Percentiles rank a stretch among this genome's conserved stretches.
These are phyloP conservation scores for Chaetomiaceae sp. DNA, from an alignment of 2,329 filamentous ascomycete species.

Conservation along the genomic window DNA sequence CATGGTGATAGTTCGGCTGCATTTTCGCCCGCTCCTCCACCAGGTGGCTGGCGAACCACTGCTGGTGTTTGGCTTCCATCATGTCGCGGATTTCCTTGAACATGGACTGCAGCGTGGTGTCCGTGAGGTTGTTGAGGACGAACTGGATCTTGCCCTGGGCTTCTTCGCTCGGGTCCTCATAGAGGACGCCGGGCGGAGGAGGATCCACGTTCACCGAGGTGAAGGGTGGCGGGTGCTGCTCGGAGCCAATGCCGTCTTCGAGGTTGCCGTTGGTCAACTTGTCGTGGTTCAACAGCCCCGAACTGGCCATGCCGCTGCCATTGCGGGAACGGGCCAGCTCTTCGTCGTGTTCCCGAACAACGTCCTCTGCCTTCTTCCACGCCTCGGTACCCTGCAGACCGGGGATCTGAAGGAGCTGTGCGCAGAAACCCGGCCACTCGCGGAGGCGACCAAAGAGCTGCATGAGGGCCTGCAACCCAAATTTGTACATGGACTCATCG, in stretches of 20 bases:
- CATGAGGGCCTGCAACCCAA: conserved; percentile 89
- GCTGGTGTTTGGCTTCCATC: conserved; percentile 75
- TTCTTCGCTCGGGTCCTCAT: conserved; percentile 78
- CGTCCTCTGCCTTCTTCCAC: conserved; percentile 75
- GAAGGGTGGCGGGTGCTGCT: conserved; percentile 68
- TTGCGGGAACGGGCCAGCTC: conserved; percentile 55
- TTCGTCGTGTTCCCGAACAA: conserved; percentile 64
- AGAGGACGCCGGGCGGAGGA: conserved; percentile 57
- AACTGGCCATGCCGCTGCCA: conserved; percentile 36
- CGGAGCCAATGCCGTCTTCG: conserved; percentile 56
- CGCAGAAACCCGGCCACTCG: conserved; percentile 96
- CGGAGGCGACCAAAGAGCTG: conserved; percentile 77
- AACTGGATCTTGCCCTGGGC: conserved; percentile 93
- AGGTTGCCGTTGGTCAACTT: conserved; percentile 64
- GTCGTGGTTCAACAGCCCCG: conserved; percentile 38
- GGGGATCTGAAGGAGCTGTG: conserved; percentile 75
- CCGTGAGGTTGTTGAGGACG: conserved; percentile 92
- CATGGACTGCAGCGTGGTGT: conserved; percentile 80
- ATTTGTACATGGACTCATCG: conserved; percentile 94
- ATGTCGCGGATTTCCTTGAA: conserved; percentile 75
- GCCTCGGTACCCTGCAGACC: conserved; percentile 81
- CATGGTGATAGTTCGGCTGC: conserved; percentile 91
- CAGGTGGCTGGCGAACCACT: conserved; percentile 94
- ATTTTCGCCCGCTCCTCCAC: conserved; percentile 96
- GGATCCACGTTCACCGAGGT: conserved; percentile 72